Evolutionary conservation across 116 monocot species (phyloP).

Genomic region (Cymodocea nodosa): DNA sequence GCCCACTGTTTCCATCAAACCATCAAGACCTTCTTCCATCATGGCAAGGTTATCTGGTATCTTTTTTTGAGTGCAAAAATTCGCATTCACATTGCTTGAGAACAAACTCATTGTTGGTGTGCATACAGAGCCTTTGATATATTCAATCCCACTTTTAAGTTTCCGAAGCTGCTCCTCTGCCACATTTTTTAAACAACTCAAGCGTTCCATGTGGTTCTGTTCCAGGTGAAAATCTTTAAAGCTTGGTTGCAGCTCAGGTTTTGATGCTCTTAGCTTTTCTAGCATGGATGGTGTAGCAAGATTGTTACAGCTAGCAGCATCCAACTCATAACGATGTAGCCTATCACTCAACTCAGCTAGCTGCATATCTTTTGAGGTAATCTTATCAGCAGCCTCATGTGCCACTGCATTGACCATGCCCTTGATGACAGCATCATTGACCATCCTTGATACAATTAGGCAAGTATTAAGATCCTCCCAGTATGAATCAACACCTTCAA

Average conservation of each 20-base stretch:
- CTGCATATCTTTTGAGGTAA: constrained; percentile 48
- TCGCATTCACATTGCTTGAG: constrained; percentile 2
- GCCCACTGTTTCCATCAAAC: constrained; percentile 18
- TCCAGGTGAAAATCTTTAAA: not conserved
- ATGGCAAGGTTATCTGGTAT: constrained; percentile 13
- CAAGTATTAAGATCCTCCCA: constrained; percentile 72
- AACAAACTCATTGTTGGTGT: not conserved
- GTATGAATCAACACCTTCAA: constrained; percentile 63
- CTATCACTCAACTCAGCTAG: constrained; percentile 24
- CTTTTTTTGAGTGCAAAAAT: constrained; percentile 7
- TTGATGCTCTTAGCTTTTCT: not conserved
- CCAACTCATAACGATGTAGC: constrained; percentile 16
- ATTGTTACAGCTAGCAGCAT: not conserved
- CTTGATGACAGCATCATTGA: constrained; percentile 54
- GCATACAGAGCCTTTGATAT: constrained; percentile 7
- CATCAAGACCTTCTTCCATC: constrained; percentile 33
- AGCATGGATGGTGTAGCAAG: constrained; percentile 1
- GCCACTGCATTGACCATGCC: constrained; percentile 57
- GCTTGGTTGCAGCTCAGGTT: not conserved
- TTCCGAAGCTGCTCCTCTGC: constrained; percentile 46
- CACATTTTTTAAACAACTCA: constrained; percentile 25
- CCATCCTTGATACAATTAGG: constrained; percentile 55
- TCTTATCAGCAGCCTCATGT: constrained; percentile 46
- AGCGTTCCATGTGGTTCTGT: constrained; percentile 6
- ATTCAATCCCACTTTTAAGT: constrained; percentile 29